A percentile compares a stretch with the other conserved stretches of the same genome.
phyloP scores from a whole-genome alignment of 805 yeast genomes.

The Spathaspora sp. region DNA sequence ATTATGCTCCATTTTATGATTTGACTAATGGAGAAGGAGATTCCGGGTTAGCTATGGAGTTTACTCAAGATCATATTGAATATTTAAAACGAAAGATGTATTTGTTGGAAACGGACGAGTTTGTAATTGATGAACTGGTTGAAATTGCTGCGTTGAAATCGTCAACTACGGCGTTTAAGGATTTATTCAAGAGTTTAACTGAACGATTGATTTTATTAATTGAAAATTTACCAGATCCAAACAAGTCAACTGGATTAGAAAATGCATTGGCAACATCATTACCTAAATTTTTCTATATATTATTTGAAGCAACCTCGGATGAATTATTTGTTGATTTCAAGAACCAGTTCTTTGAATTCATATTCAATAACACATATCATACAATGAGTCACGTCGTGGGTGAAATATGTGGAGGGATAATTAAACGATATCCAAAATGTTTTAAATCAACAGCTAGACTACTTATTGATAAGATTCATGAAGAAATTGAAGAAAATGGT shows the following conservation, averaged over 20 bases:
- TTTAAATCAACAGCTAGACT: slow-evolving; percentile 42
- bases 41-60: slow-evolving; percentile 41
- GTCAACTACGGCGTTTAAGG: slow-evolving; percentile 67
- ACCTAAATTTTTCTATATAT: slow-evolving; percentile 33
- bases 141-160: slow-evolving; percentile 62
- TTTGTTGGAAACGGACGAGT: slow-evolving; percentile 9
- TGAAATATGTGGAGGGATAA: slow-evolving; percentile 67
- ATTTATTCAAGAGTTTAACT: slow-evolving; percentile 52
- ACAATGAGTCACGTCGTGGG: slow-evolving; percentile 66
- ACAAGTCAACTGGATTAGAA: slow-evolving; percentile 50
- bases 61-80: slow-evolving; percentile 62
- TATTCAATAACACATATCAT: slow-evolving; percentile 55
- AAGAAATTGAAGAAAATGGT: slow-evolving; percentile 69
- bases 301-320: slow-evolving; percentile 59
- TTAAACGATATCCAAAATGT: slow-evolving; percentile 55
- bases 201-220: slow-evolving; percentile 59
- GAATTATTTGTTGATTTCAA: slow-evolving; percentile 47
- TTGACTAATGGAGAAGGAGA: slow-evolving; percentile 44
- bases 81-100: slow-evolving; percentile 45
- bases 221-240: slow-evolving; percentile 65
- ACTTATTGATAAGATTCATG: slow-evolving; percentile 51
- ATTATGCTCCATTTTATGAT: slow-evolving; percentile 70
- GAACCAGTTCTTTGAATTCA: slow-evolving; percentile 50
- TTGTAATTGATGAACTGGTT: slow-evolving; percentile 41
- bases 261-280: slow-evolving; percentile 34